Percentiles rank a stretch among this genome's conserved stretches.
Conservation (phyloP, 257 asterid genomes). For the Solanum rostratum region DNA sequence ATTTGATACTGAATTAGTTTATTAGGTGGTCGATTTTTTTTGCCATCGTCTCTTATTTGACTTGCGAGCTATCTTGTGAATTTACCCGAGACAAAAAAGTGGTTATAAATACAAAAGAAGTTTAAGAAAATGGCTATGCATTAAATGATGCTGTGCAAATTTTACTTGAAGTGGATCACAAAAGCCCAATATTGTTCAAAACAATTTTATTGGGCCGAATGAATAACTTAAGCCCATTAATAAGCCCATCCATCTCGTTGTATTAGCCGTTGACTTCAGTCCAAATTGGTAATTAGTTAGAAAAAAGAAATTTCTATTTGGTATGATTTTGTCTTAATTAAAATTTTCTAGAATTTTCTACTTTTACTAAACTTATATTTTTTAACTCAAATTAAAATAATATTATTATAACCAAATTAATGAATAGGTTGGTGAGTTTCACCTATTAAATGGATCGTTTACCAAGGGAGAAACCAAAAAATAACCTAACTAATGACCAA, state of each 20-base stretch:
- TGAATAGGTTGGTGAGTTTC: not conserved
- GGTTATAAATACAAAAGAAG: not conserved
- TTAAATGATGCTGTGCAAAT: not conserved
- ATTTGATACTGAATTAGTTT: not conserved
- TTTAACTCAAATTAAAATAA: not conserved
- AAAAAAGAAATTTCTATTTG: not conserved
- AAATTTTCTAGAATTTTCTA: not conserved
- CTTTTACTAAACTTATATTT: too few species aligned
- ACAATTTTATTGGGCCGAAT: not conserved
- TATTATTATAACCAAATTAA: not conserved
- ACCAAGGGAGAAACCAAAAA: not conserved
- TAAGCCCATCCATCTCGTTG: not conserved
- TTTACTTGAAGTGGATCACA: not conserved
- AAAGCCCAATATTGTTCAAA: not conserved
- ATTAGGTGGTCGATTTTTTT: not conserved
- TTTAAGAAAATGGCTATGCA: not conserved
- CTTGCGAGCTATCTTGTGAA: not conserved
- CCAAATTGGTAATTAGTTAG: not conserved
- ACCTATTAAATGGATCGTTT: not conserved
- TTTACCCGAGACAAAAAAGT: not conserved
- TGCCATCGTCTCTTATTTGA: not conserved
- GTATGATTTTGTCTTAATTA: not conserved
- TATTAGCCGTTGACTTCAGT: not conserved
- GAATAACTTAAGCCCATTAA: not conserved
- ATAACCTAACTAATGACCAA: not conserved